These are phyloP conservation scores for Plenodomus lindquistii DNA, from an alignment of 2,329 filamentous ascomycete species.

Conservation along the genomic window DNA sequence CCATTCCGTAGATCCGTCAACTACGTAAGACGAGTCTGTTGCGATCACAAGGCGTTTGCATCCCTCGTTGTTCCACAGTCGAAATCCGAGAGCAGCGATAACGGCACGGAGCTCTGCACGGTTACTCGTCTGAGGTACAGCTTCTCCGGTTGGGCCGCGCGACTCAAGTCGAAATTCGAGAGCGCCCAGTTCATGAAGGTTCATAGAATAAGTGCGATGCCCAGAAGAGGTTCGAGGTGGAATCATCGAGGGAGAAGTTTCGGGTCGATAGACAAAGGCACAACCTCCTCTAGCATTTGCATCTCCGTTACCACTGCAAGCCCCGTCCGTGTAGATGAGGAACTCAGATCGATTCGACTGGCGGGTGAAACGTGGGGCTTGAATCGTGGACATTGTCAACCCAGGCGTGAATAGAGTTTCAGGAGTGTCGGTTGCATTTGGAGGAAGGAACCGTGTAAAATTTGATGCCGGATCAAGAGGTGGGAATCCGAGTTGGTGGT, in stretches of 20 bases:
- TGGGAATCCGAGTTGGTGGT: conserved; percentile 3
- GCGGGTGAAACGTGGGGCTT: conserved; percentile 4
- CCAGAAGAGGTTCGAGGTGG: conserved; percentile 2
- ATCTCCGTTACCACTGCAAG: conserved; percentile 51
- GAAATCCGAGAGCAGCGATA: conserved; percentile 54
- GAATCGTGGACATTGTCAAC: neutral
- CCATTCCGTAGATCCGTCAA: conserved; percentile 52
- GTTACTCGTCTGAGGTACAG: conserved; percentile 52
- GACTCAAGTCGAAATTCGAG: conserved; percentile 46
- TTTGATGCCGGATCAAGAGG: conserved; percentile 6
- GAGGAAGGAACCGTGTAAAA: conserved; percentile 6
- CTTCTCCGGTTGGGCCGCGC: conserved; percentile 48
- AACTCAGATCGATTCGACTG: conserved; percentile 3
- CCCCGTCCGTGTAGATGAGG: conserved; percentile 54
- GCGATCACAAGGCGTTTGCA: conserved; percentile 55
- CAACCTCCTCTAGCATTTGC: conserved; percentile 23
- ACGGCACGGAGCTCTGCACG: conserved; percentile 61
- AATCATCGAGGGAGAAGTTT: conserved; percentile 17
- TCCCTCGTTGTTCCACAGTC: conserved; percentile 51
- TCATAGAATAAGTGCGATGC: conserved; percentile 4
- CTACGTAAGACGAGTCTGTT: conserved; percentile 59
- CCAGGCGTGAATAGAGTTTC: conserved; percentile 3
- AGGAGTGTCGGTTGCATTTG: conserved; percentile 5
- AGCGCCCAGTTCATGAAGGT: conserved; percentile 5
- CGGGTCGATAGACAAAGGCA: conserved; percentile 17